phyloP scores from a whole-genome alignment of 1,284 basidiomycete genomes.

The Ustilago bromivora region DNA sequence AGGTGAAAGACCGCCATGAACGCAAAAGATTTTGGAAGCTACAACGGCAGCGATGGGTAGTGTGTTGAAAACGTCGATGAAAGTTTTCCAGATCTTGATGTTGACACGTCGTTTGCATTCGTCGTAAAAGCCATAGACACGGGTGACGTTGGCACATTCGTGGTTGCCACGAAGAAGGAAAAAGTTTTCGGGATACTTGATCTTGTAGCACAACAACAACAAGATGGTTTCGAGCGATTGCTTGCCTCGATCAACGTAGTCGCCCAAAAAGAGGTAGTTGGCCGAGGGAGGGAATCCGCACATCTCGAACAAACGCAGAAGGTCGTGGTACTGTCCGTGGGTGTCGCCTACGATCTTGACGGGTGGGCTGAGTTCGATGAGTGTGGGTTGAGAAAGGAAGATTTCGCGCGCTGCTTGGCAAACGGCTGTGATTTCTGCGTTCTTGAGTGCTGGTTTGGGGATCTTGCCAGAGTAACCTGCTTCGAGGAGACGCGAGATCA shows the following conservation, averaged over 20 bases:
- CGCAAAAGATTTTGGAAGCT: slow-evolving; percentile 99
- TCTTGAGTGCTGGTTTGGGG: slow-evolving; percentile 95
- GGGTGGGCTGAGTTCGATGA: slow-evolving; percentile 96
- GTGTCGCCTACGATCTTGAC: slow-evolving; percentile 99
- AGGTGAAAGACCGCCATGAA: slow-evolving; percentile 98
- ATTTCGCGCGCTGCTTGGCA: slow-evolving; percentile 97
- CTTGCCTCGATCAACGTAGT: slow-evolving; percentile 98
- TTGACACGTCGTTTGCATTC: slow-evolving; percentile 99
- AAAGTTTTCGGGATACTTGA: slow-evolving; percentile 99
- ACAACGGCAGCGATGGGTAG: slow-evolving; percentile 98
- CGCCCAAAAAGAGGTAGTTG: slow-evolving; percentile 98
- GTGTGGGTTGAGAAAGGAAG: slow-evolving; percentile 94
- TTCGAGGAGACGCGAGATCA: slow-evolving; percentile 95
- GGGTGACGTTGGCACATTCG: slow-evolving; percentile 98
- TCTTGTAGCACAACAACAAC: slow-evolving; percentile 94
- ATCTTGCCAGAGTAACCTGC: slow-evolving; percentile 98
- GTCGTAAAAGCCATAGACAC: slow-evolving; percentile 99
- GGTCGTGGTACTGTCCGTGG: slow-evolving; percentile 97
- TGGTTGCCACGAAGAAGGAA: slow-evolving; percentile 98
- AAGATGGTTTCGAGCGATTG: slow-evolving; percentile 98
- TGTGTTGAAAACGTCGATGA: slow-evolving; percentile 99
- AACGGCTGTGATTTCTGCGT: slow-evolving; percentile 92
- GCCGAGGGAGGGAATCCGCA: slow-evolving; percentile 97
- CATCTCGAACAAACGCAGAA: slow-evolving; percentile 99
- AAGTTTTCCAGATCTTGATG: slow-evolving; percentile 99